Evolutionary conservation across 345 rosid species (phyloP).

Genomic region (Camelina laxa): DNA sequence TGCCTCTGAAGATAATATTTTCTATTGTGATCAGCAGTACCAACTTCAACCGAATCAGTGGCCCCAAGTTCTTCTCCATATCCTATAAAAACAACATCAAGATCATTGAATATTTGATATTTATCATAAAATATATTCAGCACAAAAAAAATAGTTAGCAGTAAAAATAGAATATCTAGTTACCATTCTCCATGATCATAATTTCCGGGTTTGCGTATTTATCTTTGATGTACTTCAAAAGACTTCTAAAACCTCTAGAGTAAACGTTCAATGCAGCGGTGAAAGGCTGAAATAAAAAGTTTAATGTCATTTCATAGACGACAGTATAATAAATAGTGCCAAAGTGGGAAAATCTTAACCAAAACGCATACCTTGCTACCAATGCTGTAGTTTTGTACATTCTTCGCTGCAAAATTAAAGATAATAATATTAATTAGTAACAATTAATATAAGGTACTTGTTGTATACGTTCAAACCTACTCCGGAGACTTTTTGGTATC

Average conservation of each 20-base stretch:
- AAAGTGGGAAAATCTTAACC: background rate
- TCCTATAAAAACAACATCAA: slow-evolving; percentile 12
- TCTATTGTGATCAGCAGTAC: slow-evolving; percentile 19
- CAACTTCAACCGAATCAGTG: slow-evolving; percentile 14
- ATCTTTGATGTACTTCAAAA: slow-evolving; percentile 47
- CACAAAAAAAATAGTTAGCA: background rate
- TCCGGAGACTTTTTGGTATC: background rate
- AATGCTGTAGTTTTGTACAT: background rate
- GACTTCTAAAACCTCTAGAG: slow-evolving; percentile 38
- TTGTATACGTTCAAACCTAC: background rate
- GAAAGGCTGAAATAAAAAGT: no score
- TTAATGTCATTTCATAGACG: no score
- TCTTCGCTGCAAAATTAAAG: slow-evolving; percentile 23
- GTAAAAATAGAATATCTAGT: background rate
- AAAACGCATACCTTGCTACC: slow-evolving; percentile 36
- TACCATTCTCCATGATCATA: slow-evolving; percentile 59
- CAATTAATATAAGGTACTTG: background rate
- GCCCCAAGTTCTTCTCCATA: slow-evolving; percentile 32
- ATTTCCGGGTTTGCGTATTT: slow-evolving; percentile 47
- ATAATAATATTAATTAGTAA: background rate
- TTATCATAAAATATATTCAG: background rate
- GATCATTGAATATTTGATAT: background rate
- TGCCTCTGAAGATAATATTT: slow-evolving; percentile 38
- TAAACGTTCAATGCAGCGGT: slow-evolving; percentile 24
- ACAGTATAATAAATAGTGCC: background rate